Evolutionary conservation across 495 filamentous ascomycete genomes (phyloP), one percentile per base, ranked within the genome.

Genomic region (Penicillium antarcticum): DNA sequence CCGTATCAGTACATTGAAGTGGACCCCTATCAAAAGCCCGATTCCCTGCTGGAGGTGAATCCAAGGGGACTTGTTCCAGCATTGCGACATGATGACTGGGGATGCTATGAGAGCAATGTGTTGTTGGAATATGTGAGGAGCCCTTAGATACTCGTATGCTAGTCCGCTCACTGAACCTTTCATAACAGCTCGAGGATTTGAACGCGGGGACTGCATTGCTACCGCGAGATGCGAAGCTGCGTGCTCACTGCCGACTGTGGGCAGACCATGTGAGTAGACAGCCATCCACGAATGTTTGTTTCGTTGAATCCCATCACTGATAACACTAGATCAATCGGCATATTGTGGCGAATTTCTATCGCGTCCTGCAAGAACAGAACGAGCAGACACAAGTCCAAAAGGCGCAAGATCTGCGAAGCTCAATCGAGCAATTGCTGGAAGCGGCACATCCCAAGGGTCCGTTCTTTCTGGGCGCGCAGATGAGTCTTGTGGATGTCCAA

Each of bases 1-100:
- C 74, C 75, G 17, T 97, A 97, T 58, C 89, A 96, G 62, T 97
- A 97, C 65, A 86, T 92, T 53, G 92, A 96, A 66, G 85, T 91
- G 23, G 88, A 96, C 61, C 91, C 91, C 3, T 95, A 92, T 59
- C 78, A 87, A 54, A 92, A 92, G 59, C 88, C 90, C 13, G 78
- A 84, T 45, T 80, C 80, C 13, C 68, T 96, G 32, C 76, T 96
- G 29, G 89, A 90, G 35, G 83, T 96, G 45, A 95, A 95, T 56
- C 91, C 91, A n/a, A 77, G 89, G 45, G 92, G 92, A 0, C 74
- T 95, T 16, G 88, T 96, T 14, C 92, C 92, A 8, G 89, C 87
- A 17, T 76, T 96, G 61, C 75, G 84, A 19, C 85, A 96, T 66
- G 89, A 87, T 32, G 81, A 92, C 45, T 96, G 89, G 89, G 88